Base-by-base conservation (phyloP, 1,284 basidiomycete species). In the Moesziomyces antarcticus region DNA sequence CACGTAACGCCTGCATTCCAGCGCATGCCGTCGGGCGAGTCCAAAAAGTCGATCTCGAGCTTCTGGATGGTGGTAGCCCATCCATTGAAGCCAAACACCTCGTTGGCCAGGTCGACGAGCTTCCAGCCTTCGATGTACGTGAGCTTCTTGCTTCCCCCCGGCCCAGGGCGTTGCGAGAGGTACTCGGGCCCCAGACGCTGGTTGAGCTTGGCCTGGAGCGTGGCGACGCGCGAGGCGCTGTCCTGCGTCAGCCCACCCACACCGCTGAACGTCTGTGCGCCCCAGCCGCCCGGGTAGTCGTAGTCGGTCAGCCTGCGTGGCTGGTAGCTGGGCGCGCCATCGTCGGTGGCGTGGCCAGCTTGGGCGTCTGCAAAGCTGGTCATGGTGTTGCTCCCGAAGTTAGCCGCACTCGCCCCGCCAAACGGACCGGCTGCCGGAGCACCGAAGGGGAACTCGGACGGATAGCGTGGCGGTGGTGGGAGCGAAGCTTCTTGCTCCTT, bases 101-200 rank as follows among this genome's bases (percentile, higher is more conserved):
- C 95, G 84, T 99, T 99, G 1, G 96, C 96, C 24, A 99, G 61
- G 25, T 79, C 75, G 24, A 79, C 76, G 10, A 74, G 75, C 86
- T 94, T 95, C 94, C 95, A 98, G 0, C 96, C 97, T 84, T 98
- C 96, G 3, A 93, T 91, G 82, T 99, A 99, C 9, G 93, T 95
- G 56, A 99, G 86, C 84, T 95, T 97, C 16, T 65, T 66, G 35
- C 75, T 63, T n/a, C 81, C 81, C 8, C 91, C 91, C 0, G 93
- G 93, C 3, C 95, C 95, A 1, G 92, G 91, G n/a, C 95, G 87
- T 70, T 92, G 90, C 2, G 92, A 93, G 58, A 98, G 89, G 81
- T 89, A 97, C 85, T 98, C 96, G 3, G 96, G 96, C 0, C 96
- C 96, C 5, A 99, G 89, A 76, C 92, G 92, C 85, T 91, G 91